Percentiles rank a stretch among this genome's conserved stretches.
Conservation (phyloP, 2,329 filamentous ascomycete genomes). For the Aspergillus sojae region DNA sequence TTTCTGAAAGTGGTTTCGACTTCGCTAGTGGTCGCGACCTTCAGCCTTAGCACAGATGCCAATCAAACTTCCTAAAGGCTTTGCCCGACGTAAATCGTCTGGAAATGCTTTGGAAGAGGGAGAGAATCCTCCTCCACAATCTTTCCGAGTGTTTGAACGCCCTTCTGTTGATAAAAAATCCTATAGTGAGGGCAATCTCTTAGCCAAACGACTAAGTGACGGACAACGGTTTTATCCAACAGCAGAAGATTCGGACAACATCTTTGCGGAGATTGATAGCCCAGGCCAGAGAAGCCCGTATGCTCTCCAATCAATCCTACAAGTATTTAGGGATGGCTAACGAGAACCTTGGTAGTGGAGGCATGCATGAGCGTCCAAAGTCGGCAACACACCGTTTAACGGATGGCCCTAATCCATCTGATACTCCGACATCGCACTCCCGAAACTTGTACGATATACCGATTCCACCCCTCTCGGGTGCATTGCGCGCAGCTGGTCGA, state of each 20-base stretch:
- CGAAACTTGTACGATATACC: conserved; percentile 46
- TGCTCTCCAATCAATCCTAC: conserved; percentile 21
- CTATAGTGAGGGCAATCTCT: conserved; percentile 42
- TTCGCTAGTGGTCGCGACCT: conserved; percentile 16
- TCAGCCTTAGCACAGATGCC: conserved; percentile 45
- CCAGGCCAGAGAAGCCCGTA: conserved; percentile 42
- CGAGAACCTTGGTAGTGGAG: conserved; percentile 47
- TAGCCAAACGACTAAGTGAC: conserved; percentile 37
- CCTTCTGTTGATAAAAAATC: conserved; percentile 48
- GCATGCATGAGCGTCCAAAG: conserved; percentile 48
- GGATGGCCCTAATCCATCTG: conserved; percentile 46
- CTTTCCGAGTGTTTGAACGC: conserved; percentile 59
- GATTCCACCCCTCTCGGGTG: conserved; percentile 44
- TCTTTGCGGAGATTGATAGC: conserved; percentile 39
- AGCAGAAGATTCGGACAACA: conserved; percentile 43
- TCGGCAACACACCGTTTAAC: conserved; percentile 60
- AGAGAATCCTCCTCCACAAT: conserved; percentile 43
- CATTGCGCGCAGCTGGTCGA: conserved; percentile 50
- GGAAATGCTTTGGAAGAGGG: conserved; percentile 56
- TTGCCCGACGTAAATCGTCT: conserved; percentile 58
- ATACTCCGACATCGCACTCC: conserved; percentile 39
- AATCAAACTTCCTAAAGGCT: conserved; percentile 58
- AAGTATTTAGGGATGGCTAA: conserved; percentile 21
- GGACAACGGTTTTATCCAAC: conserved; percentile 39
- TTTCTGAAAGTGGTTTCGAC: conserved; percentile 17